Conservation (phyloP, 148 eudicot genomes). For the Amaranthus palmeri region DNA sequence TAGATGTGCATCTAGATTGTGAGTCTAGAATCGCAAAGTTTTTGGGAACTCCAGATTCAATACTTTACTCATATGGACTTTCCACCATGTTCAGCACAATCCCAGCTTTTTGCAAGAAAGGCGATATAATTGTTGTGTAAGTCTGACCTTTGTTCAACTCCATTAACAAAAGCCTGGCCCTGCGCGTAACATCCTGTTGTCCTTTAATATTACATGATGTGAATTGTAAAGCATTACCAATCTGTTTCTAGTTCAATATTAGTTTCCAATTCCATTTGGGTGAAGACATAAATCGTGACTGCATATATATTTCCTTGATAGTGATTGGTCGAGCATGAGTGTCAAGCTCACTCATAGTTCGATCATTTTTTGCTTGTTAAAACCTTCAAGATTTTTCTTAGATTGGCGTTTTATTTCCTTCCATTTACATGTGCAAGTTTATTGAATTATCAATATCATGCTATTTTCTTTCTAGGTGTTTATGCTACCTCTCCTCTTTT, state of each 20-base stretch:
- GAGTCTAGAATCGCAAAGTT: conserved; percentile 88
- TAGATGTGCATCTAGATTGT: conserved; percentile 97
- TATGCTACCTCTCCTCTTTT: too few species aligned
- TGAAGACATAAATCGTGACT: background rate
- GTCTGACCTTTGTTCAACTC: conserved; percentile 27
- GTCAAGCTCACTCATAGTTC: background rate
- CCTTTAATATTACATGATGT: background rate
- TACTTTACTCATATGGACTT: conserved; percentile 91
- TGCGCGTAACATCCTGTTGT: background rate
- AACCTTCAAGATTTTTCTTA: background rate
- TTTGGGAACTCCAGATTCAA: conserved; percentile 92
- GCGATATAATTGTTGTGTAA: conserved; percentile 87
- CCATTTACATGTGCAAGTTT: background rate
- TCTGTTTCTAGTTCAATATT: background rate
- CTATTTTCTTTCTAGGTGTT: background rate
- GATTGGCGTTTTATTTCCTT: background rate
- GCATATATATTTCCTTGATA: background rate
- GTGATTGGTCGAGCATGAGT: background rate
- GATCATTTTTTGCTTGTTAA: background rate
- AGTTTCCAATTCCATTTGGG: background rate
- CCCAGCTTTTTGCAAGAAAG: conserved; percentile 96
- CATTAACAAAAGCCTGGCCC: background rate
- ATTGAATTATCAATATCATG: conserved; percentile 1
- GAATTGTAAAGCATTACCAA: background rate
- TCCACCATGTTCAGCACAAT: conserved; percentile 93